These are phyloP conservation scores for Penicillium sp. DNA, from an alignment of 2,329 filamentous ascomycete species.

Conservation along the genomic window DNA sequence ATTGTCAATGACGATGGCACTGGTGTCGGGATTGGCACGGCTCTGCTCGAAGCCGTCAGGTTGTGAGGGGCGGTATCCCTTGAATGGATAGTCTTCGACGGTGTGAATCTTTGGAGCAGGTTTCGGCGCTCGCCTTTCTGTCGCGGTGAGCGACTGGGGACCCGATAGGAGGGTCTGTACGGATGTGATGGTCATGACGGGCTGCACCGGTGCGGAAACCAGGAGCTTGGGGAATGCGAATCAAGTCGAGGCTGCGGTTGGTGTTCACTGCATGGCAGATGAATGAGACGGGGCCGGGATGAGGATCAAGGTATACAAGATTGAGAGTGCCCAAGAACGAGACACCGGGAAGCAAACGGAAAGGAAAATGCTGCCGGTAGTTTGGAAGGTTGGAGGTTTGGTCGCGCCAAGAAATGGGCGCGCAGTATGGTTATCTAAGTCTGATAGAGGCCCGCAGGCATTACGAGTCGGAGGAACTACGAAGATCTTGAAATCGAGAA, in stretches of 20 bases:
- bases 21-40: conserved; percentile 55
- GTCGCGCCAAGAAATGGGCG: background rate
- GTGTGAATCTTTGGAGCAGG: conserved; percentile 54
- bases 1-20: conserved; percentile 96
- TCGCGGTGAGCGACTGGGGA: conserved; percentile 41
- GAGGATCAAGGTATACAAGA: background rate
- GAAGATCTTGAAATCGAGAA: no score
- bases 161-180: conserved; percentile 36
- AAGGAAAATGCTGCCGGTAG: background rate
- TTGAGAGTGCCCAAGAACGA: background rate
- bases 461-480: no score
- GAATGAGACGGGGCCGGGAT: background rate
- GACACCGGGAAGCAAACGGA: background rate
- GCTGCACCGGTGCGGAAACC: conserved; percentile 22
- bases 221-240: conserved; percentile 19
- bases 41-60: conserved; percentile 70
- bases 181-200: conserved; percentile 47
- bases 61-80: conserved; percentile 56
- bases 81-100: conserved; percentile 60
- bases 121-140: conserved; percentile 52
- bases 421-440: no score
- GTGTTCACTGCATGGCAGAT: conserved; percentile 18
- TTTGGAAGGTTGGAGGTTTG: background rate
- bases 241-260: conserved; percentile 4
- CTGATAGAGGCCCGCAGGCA: no score